Conservation (phyloP, 163 green algal species). For the Scenedesmus sp. region DNA sequence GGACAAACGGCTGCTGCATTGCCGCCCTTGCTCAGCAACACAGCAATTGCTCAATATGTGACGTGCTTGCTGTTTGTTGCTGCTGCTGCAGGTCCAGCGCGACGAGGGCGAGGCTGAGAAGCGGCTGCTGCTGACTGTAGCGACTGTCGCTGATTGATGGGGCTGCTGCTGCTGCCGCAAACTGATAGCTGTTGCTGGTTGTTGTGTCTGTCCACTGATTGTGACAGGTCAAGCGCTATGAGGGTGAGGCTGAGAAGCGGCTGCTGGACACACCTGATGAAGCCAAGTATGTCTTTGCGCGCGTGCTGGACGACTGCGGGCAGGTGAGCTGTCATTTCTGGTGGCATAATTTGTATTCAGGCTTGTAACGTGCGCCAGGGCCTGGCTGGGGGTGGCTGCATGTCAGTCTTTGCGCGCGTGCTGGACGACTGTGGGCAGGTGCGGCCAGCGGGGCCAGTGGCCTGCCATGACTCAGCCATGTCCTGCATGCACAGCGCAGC, state of each 20-base stretch:
- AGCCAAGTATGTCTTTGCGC: constrained; percentile 28
- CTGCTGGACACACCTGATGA: constrained; percentile 37
- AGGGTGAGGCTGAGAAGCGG: constrained; percentile 29
- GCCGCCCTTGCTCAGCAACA: neutral
- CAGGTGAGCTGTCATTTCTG: neutral
- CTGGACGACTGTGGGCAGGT: constrained; percentile 34
- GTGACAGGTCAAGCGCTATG: constrained; percentile 46
- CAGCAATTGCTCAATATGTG: neutral
- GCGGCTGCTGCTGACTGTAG: neutral
- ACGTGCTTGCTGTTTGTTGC: neutral
- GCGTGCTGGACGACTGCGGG: constrained; percentile 41
- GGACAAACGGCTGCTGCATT: neutral
- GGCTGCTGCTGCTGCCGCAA: neutral
- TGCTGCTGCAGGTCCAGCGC: constrained; percentile 42
- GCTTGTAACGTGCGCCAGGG: too few species aligned
- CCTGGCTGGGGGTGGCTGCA: neutral
- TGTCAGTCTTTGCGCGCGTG: constrained; percentile 24
- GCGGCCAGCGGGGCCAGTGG: too few species aligned
- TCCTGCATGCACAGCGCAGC: too few species aligned
- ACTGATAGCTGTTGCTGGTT: too few species aligned
- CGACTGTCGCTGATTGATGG: neutral
- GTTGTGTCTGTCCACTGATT: too few species aligned
- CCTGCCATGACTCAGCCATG: too few species aligned
- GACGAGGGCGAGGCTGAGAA: constrained; percentile 25
- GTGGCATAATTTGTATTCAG: too few species aligned